phyloP scores from a whole-genome alignment of 2,329 filamentous ascomycete species.

The Amylocarpus encephaloides region DNA sequence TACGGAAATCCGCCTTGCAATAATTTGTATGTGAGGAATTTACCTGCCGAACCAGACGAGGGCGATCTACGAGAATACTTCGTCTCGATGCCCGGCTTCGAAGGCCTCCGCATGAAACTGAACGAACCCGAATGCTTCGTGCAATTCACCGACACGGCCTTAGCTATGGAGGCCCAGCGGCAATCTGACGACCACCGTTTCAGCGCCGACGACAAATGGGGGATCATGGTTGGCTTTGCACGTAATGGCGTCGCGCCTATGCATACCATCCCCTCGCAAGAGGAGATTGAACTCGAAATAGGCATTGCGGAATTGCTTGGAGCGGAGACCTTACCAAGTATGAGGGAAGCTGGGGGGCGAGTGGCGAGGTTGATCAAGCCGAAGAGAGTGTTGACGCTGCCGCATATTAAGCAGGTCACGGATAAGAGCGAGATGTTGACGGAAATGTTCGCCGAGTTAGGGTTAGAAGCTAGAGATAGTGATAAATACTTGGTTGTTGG shows the following conservation, averaged over 20 bases:
- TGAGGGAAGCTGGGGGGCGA: neutral
- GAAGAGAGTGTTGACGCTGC: neutral
- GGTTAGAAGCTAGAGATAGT: constrained; percentile 2
- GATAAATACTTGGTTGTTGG: constrained; percentile 2
- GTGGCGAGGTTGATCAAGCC: neutral
- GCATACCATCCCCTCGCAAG: neutral
- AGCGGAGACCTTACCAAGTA: neutral
- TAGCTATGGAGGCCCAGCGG: constrained; percentile 3
- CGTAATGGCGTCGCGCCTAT: constrained; percentile 1
- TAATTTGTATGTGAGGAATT: constrained; percentile 7
- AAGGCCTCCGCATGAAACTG: constrained; percentile 9
- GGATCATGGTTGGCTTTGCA: constrained; percentile 10
- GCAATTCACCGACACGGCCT: constrained; percentile 1
- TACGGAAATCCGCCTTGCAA: constrained; percentile 11
- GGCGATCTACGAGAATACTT: constrained; percentile 6
- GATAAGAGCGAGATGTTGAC: constrained; percentile 7
- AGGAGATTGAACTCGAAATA: constrained; percentile 8
- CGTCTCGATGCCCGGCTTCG: constrained; percentile 3
- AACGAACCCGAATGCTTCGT: constrained; percentile 12
- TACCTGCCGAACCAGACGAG: constrained; percentile 6
- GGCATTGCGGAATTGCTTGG: constrained; percentile 6
- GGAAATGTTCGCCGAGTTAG: constrained; percentile 8
- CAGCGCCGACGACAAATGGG: constrained; percentile 7
- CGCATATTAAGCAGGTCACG: constrained; percentile 7
- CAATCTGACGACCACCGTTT: constrained; percentile 9